These are phyloP conservation scores for Beauveria varroae DNA, from an alignment of 2,329 filamentous ascomycete species.

Conservation along the genomic window DNA sequence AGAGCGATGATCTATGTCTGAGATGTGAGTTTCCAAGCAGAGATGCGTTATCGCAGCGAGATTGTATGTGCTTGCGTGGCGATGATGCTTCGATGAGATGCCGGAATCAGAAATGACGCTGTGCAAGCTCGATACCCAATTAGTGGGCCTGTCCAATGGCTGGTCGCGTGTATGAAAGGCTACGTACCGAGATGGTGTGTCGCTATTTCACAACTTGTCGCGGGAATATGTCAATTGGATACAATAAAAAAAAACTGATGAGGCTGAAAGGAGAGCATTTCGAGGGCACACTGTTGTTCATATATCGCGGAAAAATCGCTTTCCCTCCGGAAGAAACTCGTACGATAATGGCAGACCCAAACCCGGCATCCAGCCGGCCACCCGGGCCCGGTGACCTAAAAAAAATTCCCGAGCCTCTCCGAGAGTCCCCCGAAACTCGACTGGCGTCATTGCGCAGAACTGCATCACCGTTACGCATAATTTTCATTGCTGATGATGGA, in stretches of 20 bases:
- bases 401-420: slow-evolving; percentile 4
- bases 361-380: not conserved
- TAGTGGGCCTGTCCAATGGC: slow-evolving; percentile 4
- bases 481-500: not conserved
- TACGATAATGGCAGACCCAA: slow-evolving; percentile 3
- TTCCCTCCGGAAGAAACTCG: slow-evolving; percentile 7
- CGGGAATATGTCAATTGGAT: not conserved
- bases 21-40: not conserved
- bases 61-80: not conserved
- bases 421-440: not conserved
- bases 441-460: not conserved
- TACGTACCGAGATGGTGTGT: not conserved
- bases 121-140: not conserved
- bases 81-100: not conserved
- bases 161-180: not conserved
- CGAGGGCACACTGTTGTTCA: not conserved
- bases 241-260: not conserved
- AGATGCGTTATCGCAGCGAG: not conserved
- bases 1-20: not conserved
- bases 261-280: not conserved
- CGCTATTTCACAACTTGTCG: too few species aligned
- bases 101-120: slow-evolving; percentile 4
- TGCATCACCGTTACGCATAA: not conserved
- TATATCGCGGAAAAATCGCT: not conserved
- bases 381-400: not conserved